Evolutionary conservation across 2,329 filamentous ascomycete species (phyloP), one percentile per base, ranked within the genome.

Genomic region (Aspergillus glaucus): DNA sequence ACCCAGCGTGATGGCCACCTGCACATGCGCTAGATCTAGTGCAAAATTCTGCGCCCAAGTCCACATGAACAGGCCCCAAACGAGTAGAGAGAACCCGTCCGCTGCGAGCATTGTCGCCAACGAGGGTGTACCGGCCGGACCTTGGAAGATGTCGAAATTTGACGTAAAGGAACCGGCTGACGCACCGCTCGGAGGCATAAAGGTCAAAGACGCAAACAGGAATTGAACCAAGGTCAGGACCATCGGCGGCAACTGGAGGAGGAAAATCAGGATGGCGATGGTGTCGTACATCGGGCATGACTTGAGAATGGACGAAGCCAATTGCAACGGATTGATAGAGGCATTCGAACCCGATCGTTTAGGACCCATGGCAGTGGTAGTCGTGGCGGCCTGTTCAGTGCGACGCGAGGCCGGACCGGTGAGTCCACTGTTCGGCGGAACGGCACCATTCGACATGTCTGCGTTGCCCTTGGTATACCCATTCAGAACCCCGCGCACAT

Each of bases 241-340:
- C 62, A 92, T 85, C 19, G 91, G 88, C 26, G 92, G 91, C 8
- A 96, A 82, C 66, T 95, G 91, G 71, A 96, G 87, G 58, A 97
- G 81, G 61, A 96, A 87, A 71, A 96, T 95, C 68, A 97, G 83
- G 63, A 97, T 95, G 66, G 92, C 90, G 71, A 96, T 88, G 52
- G 92, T 95, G 73, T 97, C 92, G 73, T 89, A 87, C 64, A 95
- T 83, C 47, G 92, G 92, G 62, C 91, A 92, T 46, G 90, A 89
- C 62, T 84, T 84, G 66, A 97, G 81, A 61, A 97, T 92, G 48
- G 90, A 95, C 58, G 88, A 81, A 55, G 87, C 86, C 56, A 94
- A 77, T 60, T 87, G 84, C 58, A 95, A 73, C 43, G 87, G 82
- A 50, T 86, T 86, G 47, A 83, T 82, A 58, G 84, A 84, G 26